A percentile compares a stretch with the other conserved stretches of the same genome.
These are phyloP conservation scores for Syzygium malaccense DNA, from an alignment of 441 rosid species.

Conservation along the genomic window DNA sequence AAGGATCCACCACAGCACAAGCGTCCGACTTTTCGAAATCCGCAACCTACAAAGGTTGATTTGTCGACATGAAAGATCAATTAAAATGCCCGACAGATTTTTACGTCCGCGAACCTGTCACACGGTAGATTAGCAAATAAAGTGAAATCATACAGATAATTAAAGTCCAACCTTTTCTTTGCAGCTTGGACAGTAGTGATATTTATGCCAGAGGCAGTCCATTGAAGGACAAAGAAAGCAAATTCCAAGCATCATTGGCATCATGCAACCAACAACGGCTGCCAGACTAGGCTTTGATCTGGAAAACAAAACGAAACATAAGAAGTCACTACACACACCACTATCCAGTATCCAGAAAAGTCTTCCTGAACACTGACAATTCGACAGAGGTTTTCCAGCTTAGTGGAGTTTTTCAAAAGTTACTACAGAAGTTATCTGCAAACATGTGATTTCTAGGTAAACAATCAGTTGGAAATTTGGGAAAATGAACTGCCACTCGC, in stretches of 20 bases:
- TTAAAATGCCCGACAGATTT: background rate
- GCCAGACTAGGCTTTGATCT: conserved; percentile 69
- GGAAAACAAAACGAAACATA: background rate
- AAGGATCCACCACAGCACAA: conserved; percentile 73
- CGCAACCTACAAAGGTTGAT: conserved; percentile 49
- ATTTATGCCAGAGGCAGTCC: conserved; percentile 98
- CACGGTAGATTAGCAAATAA: background rate
- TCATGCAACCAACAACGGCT: conserved; percentile 66
- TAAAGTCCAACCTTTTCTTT: conserved; percentile 32
- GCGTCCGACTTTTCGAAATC: conserved; percentile 77
- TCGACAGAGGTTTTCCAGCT: background rate
- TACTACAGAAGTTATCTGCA: background rate
- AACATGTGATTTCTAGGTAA: background rate
- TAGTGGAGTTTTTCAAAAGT: background rate
- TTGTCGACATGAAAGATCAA: background rate
- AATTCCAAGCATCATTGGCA: conserved; percentile 56
- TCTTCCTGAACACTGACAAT: background rate
- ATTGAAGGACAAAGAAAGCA: conserved; percentile 92
- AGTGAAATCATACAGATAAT: background rate
- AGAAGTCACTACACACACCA: background rate
- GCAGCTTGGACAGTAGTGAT: conserved; percentile 86
- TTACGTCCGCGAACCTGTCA: background rate
- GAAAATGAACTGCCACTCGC: background rate
- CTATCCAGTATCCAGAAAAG: background rate
- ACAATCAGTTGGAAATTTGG: background rate